Base-by-base conservation (phyloP, 2,329 filamentous ascomycete species). In the Bipolaris bicolor region DNA sequence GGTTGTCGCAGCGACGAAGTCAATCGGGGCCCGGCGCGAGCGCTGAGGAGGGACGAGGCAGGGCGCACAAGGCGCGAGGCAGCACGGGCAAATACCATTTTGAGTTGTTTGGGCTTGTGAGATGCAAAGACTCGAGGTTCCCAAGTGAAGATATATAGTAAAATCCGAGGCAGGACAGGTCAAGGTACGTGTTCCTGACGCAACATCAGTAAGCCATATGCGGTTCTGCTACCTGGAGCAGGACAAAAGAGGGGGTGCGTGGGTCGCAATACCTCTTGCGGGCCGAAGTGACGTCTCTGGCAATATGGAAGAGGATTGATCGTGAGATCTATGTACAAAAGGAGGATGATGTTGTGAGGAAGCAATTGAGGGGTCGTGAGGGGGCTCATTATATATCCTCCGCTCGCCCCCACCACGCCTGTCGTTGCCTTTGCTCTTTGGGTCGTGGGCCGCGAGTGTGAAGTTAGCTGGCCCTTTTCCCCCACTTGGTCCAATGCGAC, bases 1-100 rank as follows among this genome's bases (percentile, higher is more conserved):
- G 81, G 77, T 70, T 75, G 72, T 56, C 78, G 78, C 67, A 78
- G 65, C 62, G 81, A 78, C 61, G 79, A 76, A 67, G 77, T 68
- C 63, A 78, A 69, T 60, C 77, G 72, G 40, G 76, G 74, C 47
- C 73, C 75, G 54, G 76, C 74, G 63, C 78, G 73, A 63, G 78
- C 74, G 64, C 79, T 80, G 66, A 86, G 75, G 64, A 82, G 76
- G 67, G 82, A 81, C 55, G 82, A 80, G 68, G 82, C 79, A 69
- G 83, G 83, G 64, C 84, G 83, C 67, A 80, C 80, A 61, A 86
- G 80, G 76, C 85, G 83, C 58, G 84, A 79, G 73, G 84, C 79
- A 72, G 84, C 85, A 76, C 85, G 84, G 75, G 84, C 75, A 83
- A 89, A 86, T 89, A 81, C 82, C 70, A 82, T 82, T 68, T 75